Base-by-base conservation (phyloP, 2,329 filamentous ascomycete species). In the Cercospora sp. region DNA sequence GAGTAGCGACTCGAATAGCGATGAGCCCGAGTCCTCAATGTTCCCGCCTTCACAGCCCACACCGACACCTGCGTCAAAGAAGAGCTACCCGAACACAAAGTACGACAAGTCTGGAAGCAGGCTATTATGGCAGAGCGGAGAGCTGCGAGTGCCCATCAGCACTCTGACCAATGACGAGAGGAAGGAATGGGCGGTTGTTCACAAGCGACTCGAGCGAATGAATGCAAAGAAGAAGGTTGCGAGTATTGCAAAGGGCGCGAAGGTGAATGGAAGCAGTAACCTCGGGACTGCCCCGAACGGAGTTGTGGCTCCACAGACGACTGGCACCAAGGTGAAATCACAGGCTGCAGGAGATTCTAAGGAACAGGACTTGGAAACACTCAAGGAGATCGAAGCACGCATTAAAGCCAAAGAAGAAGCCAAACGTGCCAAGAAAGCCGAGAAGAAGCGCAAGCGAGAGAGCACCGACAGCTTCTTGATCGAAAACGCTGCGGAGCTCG, bases 401-500 rank as follows among this genome's bases (percentile, higher is more conserved):
- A 65, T 79, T 8, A 72, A 74, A 48, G 75, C 75, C 3, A 79
- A 74, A 66, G 69, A 72, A 10, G 69, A 69, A 10, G 67, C 63
- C 6, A 69, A 69, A 53, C 73, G 70, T 36, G 68, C 63, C 3
- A 74, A 74, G 68, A 72, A 71, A 58, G 62, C 62, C 2, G 71
- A 72, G 42, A 77, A 75, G 72, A 79, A 79, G 71, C 75, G 78
- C 16, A 79, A 79, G 69, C 72, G 77, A 1, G 76, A 78, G 36
- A 77, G 75, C 48, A 66, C 48, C 33, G 76, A 72, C 55, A 77
- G 72, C 20, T 70, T 72, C 59, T 42, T 67, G 30, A 69, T 48
- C 63, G 65, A 39, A 3, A 65, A 73, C 23, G 62, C 39, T 16
- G 51, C 62, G 2, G 45, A 31, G 53, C 26, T 58, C 7, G 48